These are phyloP conservation scores for Tetrapisispora iriomotensis DNA, from an alignment of 805 yeast genomes.

Conservation along the genomic window DNA sequence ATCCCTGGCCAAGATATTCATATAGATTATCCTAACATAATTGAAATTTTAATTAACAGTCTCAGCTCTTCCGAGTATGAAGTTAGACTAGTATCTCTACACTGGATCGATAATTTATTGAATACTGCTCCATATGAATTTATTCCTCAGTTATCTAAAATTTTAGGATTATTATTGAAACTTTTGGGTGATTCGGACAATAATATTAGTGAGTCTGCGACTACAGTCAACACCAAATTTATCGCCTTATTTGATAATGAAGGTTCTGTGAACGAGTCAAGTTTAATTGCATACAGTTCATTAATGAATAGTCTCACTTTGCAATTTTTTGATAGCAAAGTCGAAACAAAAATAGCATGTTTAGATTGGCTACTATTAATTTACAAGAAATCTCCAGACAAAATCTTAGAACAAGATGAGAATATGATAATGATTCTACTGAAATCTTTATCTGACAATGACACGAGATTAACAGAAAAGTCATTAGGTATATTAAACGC, in stretches of 20 bases:
- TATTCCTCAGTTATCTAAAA: constrained; percentile 61
- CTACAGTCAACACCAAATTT: constrained; percentile 45
- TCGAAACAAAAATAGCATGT: constrained; percentile 71
- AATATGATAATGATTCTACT: constrained; percentile 68
- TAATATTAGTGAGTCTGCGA: constrained; percentile 44
- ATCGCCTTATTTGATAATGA: constrained; percentile 36
- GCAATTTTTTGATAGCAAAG: constrained; percentile 67
- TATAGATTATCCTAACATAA: constrained; percentile 69
- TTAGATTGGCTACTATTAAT: constrained; percentile 84
- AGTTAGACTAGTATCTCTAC: constrained; percentile 67
- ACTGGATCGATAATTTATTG: constrained; percentile 72
- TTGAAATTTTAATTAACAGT: constrained; percentile 73
- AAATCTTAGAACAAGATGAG: constrained; percentile 45
- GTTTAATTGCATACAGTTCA: constrained; percentile 33
- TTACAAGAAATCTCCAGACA: constrained; percentile 56
- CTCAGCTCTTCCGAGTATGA: constrained; percentile 65
- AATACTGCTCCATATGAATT: constrained; percentile 65
- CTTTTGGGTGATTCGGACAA: constrained; percentile 47
- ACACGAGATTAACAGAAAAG: constrained; percentile 22
- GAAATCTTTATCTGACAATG: constrained; percentile 55
- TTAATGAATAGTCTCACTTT: constrained; percentile 62
- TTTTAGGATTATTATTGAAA: constrained; percentile 58
- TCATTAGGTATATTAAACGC: constrained; percentile 23
- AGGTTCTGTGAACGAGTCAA: constrained; percentile 17
- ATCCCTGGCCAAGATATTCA: constrained; percentile 74